Conservation (phyloP, 2,329 filamentous ascomycete species). For the Xylaria sp. region DNA sequence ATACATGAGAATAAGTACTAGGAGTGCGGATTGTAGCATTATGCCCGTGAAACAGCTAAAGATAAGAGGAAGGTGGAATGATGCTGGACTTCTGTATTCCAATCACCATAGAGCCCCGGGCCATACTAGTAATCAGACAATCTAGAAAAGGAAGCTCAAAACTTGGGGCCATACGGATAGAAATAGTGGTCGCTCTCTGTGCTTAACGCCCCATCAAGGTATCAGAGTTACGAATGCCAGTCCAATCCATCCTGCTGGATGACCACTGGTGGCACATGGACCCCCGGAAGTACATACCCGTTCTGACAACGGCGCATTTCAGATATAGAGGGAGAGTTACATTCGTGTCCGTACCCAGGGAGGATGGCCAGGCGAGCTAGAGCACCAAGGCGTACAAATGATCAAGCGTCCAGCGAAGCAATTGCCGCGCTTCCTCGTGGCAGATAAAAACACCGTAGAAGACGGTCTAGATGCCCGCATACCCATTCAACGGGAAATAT, state of each 20-base stretch:
- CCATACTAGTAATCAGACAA: conserved; percentile 28
- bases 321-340: conserved; percentile 17
- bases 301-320: conserved; percentile 17
- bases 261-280: conserved; percentile 28
- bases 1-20: neutral
- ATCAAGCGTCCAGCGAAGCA: conserved; percentile 22
- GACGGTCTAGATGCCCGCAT: conserved; percentile 5
- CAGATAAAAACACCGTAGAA: conserved; percentile 15
- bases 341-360: conserved; percentile 19
- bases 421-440: conserved; percentile 1
- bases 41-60: conserved; percentile 18
- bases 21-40: conserved; percentile 9
- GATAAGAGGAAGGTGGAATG: conserved; percentile 22
- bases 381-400: conserved; percentile 24
- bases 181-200: conserved; percentile 25
- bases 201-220: conserved; percentile 14
- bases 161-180: conserved; percentile 7
- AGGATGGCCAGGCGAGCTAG: conserved; percentile 22
- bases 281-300: conserved; percentile 22
- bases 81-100: conserved; percentile 14
- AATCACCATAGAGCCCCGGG: conserved; percentile 5
- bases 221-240: conserved; percentile 3
- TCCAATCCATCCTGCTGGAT: neutral
- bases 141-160: conserved; percentile 30
- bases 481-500: conserved; percentile 9